A percentile compares a stretch with the other conserved stretches of the same genome.
phyloP scores from a whole-genome alignment of 192 early-diverging fungal genomes.

The Lunasporangiospora selenospora region DNA sequence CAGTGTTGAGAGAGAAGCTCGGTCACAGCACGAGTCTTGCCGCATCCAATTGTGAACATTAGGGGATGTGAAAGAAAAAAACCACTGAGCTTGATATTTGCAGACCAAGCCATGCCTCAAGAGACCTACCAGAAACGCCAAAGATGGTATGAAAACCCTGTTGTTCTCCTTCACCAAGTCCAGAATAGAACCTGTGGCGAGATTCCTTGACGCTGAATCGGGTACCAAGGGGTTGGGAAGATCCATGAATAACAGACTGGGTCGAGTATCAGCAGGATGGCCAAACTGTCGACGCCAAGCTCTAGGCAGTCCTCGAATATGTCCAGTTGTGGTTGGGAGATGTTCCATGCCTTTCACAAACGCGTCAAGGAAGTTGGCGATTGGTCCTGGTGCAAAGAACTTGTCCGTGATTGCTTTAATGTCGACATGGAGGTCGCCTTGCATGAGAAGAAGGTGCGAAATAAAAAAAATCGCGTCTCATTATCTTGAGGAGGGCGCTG shows the following conservation, averaged over 20 bases:
- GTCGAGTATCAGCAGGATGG: neutral
- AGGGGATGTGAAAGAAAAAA: too few species aligned
- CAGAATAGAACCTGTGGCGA: neutral
- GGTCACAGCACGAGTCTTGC: too few species aligned
- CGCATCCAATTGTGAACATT: too few species aligned
- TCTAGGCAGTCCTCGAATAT: conserved; percentile 12
- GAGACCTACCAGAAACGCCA: neutral
- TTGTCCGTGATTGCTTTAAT: neutral
- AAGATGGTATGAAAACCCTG: neutral
- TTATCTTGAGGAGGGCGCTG: too few species aligned
- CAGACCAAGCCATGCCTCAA: too few species aligned
- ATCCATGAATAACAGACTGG: conserved; percentile 18
- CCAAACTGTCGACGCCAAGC: conserved; percentile 3
- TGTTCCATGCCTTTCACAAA: conserved; percentile 4
- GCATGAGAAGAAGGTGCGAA: neutral
- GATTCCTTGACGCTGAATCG: conserved; percentile 7
- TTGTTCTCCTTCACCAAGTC: conserved; percentile 13
- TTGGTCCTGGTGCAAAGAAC: neutral
- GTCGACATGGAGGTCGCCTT: conserved; percentile 3
- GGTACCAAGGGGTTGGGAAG: conserved; percentile 5
- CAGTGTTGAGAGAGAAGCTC: too few species aligned
- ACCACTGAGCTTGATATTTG: too few species aligned
- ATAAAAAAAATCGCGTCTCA: too few species aligned
- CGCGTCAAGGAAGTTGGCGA: neutral
- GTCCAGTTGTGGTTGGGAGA: conserved; percentile 1